Percentiles rank a stretch among this genome's conserved stretches.
These are phyloP conservation scores for Phialophora expanda DNA, from an alignment of 2,329 filamentous ascomycete genomes.

Conservation along the genomic window DNA sequence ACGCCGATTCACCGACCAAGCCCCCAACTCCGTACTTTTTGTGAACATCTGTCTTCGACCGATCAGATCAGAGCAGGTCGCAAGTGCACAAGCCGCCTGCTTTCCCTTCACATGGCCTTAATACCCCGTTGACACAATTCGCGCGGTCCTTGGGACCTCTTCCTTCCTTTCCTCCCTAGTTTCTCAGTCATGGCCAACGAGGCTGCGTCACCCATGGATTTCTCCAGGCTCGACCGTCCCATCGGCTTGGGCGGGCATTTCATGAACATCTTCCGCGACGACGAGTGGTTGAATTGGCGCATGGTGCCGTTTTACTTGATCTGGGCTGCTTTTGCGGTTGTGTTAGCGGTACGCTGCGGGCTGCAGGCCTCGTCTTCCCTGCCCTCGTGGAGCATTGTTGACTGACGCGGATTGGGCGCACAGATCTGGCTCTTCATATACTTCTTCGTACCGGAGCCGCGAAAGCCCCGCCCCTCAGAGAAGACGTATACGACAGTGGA, in stretches of 20 bases:
- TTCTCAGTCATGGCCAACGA: slow-evolving; percentile 1
- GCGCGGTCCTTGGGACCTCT: slow-evolving; percentile 3
- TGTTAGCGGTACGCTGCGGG: slow-evolving; percentile 30
- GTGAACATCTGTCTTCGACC: slow-evolving; percentile 19
- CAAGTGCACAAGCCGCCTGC: background rate
- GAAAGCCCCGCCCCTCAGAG: slow-evolving; percentile 74
- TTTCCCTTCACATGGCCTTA: slow-evolving; percentile 13
- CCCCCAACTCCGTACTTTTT: background rate
- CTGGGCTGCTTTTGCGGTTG: slow-evolving; percentile 33
- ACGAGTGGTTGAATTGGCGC: slow-evolving; percentile 29
- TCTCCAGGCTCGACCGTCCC: slow-evolving; percentile 11
- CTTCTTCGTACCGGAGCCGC: slow-evolving; percentile 79
- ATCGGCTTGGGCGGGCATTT: slow-evolving; percentile 37
- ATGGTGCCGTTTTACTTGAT: slow-evolving; percentile 38
- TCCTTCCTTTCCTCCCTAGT: background rate
- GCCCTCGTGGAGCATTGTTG: background rate
- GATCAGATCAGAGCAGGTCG: background rate
- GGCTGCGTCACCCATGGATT: slow-evolving; percentile 9
- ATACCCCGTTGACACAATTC: background rate
- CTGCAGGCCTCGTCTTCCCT: background rate
- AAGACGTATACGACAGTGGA: slow-evolving; percentile 82
- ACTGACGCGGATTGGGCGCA: slow-evolving; percentile 9
- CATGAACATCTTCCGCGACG: slow-evolving; percentile 27
- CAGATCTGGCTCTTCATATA: slow-evolving; percentile 72
- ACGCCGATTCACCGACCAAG: background rate